Conservation (phyloP, 257 asterid genomes). For the Scutellaria minor region DNA sequence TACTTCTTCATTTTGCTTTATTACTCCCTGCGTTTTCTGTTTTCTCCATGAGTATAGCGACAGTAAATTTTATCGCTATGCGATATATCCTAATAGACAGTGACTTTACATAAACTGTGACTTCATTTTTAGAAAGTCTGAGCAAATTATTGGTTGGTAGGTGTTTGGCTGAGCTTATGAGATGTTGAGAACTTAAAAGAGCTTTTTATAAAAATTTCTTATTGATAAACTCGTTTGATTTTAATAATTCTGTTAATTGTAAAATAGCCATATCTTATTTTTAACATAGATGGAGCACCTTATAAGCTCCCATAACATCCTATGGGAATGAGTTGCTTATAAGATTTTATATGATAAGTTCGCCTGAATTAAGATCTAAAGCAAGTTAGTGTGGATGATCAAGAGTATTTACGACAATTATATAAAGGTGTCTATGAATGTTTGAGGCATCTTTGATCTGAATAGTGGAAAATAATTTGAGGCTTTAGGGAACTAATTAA, state of each 20-base stretch:
- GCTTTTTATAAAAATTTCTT: too few species aligned
- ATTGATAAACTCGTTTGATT: not conserved
- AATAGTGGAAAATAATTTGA: constrained; percentile 9
- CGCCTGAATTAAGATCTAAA: not conserved
- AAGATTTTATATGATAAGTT: not conserved
- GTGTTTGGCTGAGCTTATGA: too few species aligned
- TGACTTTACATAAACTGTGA: not conserved
- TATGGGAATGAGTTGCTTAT: not conserved
- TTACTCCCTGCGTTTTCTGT: constrained; percentile 9
- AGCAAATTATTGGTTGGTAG: too few species aligned
- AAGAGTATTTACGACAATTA: constrained; percentile 1
- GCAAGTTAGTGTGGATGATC: not conserved
- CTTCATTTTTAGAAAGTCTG: not conserved
- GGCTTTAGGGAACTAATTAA: not conserved
- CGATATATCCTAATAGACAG: constrained; percentile 20
- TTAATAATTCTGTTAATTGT: not conserved
- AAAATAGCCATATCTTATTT: not conserved
- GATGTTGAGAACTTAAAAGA: too few species aligned
- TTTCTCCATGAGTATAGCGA: constrained; percentile 26
- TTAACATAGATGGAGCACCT: not conserved
- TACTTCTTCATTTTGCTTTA: constrained; percentile 21
- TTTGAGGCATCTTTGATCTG: not conserved
- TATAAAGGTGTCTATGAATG: not conserved
- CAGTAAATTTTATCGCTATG: not conserved
- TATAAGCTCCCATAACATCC: not conserved